These are phyloP conservation scores for Mycosphaerella sp. DNA, from an alignment of 2,329 filamentous ascomycete genomes.

Conservation along the genomic window DNA sequence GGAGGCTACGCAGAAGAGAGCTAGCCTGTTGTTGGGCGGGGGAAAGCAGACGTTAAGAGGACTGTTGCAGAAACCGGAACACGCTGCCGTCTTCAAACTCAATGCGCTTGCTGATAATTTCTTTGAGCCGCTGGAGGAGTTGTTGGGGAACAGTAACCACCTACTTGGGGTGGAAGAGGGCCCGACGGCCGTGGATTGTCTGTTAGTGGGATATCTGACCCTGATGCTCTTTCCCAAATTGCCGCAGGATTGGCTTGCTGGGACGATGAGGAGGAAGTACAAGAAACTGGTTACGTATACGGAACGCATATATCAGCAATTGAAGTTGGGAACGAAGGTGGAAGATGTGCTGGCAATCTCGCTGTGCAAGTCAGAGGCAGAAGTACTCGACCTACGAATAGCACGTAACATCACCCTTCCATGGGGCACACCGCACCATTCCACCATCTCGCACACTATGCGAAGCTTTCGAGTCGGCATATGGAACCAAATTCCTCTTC, in stretches of 20 bases:
- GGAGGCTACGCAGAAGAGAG: slow-evolving; percentile 31
- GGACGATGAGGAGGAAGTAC: slow-evolving; percentile 49
- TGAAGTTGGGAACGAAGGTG: slow-evolving; percentile 23
- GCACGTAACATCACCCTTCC: slow-evolving; percentile 20
- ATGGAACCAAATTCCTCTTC: slow-evolving; percentile 22
- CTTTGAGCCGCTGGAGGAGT: slow-evolving; percentile 61
- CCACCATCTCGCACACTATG: slow-evolving; percentile 10
- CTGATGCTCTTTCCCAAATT: slow-evolving; percentile 61
- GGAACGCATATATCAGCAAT: slow-evolving; percentile 29
- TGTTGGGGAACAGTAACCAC: slow-evolving; percentile 51
- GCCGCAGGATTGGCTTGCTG: slow-evolving; percentile 56
- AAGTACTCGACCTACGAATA: slow-evolving; percentile 1
- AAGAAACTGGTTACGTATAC: slow-evolving; percentile 36
- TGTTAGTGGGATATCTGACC: slow-evolving; percentile 72
- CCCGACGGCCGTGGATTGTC: slow-evolving; percentile 65
- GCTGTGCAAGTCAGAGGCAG: slow-evolving; percentile 1
- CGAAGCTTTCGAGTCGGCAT: slow-evolving; percentile 14
- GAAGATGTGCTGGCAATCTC: slow-evolving; percentile 16
- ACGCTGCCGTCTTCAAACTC: slow-evolving; percentile 67
- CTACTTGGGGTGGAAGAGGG: slow-evolving; percentile 46
- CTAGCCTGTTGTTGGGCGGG: slow-evolving; percentile 49
- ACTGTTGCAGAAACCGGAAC: slow-evolving; percentile 60
- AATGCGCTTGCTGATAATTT: slow-evolving; percentile 65
- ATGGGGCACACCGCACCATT: slow-evolving; percentile 17
- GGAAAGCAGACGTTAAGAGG: slow-evolving; percentile 52